phyloP scores from a whole-genome alignment of 1,139 yeast genomes.

The Hyphopichia buzzinii region DNA sequence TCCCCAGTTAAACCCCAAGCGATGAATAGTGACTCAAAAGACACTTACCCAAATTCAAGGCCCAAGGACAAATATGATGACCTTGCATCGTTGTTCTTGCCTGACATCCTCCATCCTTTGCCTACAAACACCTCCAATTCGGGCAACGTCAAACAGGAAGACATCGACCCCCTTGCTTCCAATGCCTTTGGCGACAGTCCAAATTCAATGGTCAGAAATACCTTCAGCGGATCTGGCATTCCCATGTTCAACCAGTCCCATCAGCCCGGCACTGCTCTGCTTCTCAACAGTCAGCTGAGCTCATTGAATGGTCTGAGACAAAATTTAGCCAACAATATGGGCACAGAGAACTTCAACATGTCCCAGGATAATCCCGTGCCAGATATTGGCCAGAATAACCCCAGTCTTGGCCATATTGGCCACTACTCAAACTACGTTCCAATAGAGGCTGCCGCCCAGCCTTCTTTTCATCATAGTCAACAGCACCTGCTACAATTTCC shows the following conservation, averaged over 20 bases:
- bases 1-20: constrained; percentile 6
- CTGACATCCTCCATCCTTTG: constrained; percentile 36
- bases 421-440: constrained; percentile 19
- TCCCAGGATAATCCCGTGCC: too few species aligned
- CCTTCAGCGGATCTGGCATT: background rate
- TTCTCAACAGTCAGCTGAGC: background rate
- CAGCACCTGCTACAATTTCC: constrained; percentile 2
- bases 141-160: constrained; percentile 19
- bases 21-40: background rate
- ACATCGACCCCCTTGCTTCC: constrained; percentile 11
- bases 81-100: constrained; percentile 42
- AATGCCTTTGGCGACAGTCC: background rate
- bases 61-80: constrained; percentile 35
- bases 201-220: background rate
- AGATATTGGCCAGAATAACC: constrained; percentile 4
- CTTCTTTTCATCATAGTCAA: background rate
- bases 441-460: constrained; percentile 12
- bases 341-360: background rate
- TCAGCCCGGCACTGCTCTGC: background rate
- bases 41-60: constrained; percentile 4
- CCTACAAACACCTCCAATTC: constrained; percentile 6
- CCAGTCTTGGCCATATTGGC: constrained; percentile 7
- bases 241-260: background rate
- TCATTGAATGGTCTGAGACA: background rate
- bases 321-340: background rate